A percentile compares a stretch with the other conserved stretches of the same genome.
Conservation (phyloP, 768 basidiomycete genomes). For the Amanita rubescens region DNA sequence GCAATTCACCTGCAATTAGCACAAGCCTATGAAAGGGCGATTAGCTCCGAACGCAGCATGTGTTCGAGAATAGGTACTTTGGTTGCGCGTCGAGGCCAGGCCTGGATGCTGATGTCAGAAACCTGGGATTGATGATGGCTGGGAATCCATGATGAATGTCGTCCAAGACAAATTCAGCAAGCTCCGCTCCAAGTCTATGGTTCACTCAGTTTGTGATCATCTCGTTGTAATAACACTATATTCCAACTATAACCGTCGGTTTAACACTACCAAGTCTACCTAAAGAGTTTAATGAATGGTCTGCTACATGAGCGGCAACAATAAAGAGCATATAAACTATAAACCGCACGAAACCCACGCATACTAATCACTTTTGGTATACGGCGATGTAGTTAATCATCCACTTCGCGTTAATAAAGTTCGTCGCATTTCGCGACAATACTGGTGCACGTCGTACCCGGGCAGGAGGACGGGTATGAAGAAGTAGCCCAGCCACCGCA, state of each 20-base stretch:
- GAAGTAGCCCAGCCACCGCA: constrained; percentile 41
- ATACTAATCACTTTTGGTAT: constrained; percentile 24
- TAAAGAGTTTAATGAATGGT: neutral
- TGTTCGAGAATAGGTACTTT: constrained; percentile 32
- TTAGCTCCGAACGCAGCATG: constrained; percentile 5
- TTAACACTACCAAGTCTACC: neutral
- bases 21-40: constrained; percentile 36
- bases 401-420: constrained; percentile 49
- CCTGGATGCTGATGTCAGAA: constrained; percentile 42
- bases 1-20: constrained; percentile 47
- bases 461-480: constrained; percentile 31
- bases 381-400: constrained; percentile 49
- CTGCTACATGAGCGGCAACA: constrained; percentile 1
- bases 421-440: constrained; percentile 48
- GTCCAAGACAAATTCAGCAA: constrained; percentile 23
- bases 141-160: constrained; percentile 33
- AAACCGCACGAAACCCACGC: neutral
- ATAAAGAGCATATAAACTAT: neutral
- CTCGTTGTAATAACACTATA: neutral
- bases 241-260: too few relatives aligned
- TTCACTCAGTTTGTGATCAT: constrained; percentile 9
- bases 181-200: constrained; percentile 24
- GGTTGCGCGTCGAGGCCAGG: constrained; percentile 44
- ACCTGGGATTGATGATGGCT: constrained; percentile 33
- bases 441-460: constrained; percentile 39